A percentile compares a stretch with the other conserved stretches of the same genome.
These are phyloP conservation scores for Colletotrichum lini DNA, from an alignment of 2,329 filamentous ascomycete species.

Conservation along the genomic window DNA sequence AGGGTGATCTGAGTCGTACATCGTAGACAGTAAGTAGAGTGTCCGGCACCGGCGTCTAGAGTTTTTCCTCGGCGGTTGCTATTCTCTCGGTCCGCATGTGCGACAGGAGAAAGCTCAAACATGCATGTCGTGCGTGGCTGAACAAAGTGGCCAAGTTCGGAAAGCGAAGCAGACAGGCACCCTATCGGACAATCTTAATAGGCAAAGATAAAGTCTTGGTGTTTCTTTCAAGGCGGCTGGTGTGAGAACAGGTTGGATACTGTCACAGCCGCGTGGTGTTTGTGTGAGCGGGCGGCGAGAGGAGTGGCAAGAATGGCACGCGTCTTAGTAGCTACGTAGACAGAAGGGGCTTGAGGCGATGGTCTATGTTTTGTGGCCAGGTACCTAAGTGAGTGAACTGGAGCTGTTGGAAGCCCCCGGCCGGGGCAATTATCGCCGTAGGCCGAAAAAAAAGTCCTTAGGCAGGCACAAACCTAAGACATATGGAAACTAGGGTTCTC, in stretches of 20 bases:
- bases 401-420: neutral
- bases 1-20: too few relatives aligned
- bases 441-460: neutral
- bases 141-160: neutral
- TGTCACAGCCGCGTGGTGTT: neutral
- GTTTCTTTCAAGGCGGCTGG: constrained; percentile 37
- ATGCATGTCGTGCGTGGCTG: neutral
- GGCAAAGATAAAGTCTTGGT: constrained; percentile 6
- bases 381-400: neutral
- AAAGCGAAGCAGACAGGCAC: neutral
- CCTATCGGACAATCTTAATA: constrained; percentile 6
- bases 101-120: constrained; percentile 26
- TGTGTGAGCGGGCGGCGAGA: neutral
- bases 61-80: neutral
- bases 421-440: neutral
- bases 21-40: too few relatives aligned
- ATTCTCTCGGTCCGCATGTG: neutral
- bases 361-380: neutral
- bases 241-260: neutral
- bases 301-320: too few relatives aligned
- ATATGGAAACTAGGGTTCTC: neutral
- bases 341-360: too few relatives aligned
- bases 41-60: neutral
- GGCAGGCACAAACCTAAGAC: neutral
- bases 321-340: too few relatives aligned